phyloP scores from a whole-genome alignment of 2,329 filamentous ascomycete species.

The Aspergillus texensis region DNA sequence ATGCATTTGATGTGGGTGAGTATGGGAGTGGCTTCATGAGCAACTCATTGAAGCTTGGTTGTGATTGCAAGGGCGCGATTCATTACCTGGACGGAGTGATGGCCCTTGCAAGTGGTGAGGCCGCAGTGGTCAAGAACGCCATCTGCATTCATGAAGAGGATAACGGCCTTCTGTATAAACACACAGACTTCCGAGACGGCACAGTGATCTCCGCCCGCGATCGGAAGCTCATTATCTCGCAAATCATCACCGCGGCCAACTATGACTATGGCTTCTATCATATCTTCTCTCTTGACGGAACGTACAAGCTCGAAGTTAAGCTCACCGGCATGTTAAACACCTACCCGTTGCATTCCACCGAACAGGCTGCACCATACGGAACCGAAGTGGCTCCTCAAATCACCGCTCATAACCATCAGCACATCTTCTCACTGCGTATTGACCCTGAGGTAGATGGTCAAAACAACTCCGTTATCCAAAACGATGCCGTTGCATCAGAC shows the following conservation, averaged over 20 bases:
- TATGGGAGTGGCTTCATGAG: constrained; percentile 53
- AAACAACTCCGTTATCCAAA: constrained; percentile 69
- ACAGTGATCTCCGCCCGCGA: constrained; percentile 82
- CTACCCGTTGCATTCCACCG: constrained; percentile 71
- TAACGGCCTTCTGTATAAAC: constrained; percentile 58
- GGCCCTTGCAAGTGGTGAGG: constrained; percentile 25
- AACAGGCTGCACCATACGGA: constrained; percentile 81
- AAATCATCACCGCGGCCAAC: constrained; percentile 91
- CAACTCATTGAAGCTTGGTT: constrained; percentile 49
- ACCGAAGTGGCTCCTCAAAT: constrained; percentile 86
- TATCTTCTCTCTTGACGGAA: constrained; percentile 88
- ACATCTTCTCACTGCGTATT: constrained; percentile 85
- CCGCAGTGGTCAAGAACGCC: constrained; percentile 3
- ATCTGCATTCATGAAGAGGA: constrained; percentile 10
- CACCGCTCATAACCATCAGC: constrained; percentile 92
- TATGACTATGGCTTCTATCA: constrained; percentile 87
- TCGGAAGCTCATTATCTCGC: constrained; percentile 80
- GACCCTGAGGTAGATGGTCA: constrained; percentile 84
- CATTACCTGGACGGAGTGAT: constrained; percentile 33
- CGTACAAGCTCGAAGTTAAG: constrained; percentile 85
- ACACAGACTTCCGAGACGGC: constrained; percentile 87
- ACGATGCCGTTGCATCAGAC: neutral
- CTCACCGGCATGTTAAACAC: constrained; percentile 91
- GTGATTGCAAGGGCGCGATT: constrained; percentile 40
- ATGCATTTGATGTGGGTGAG: constrained; percentile 52